These are phyloP conservation scores for Grigorovia humatica DNA, from an alignment of 805 yeast genomes.

Conservation along the genomic window DNA sequence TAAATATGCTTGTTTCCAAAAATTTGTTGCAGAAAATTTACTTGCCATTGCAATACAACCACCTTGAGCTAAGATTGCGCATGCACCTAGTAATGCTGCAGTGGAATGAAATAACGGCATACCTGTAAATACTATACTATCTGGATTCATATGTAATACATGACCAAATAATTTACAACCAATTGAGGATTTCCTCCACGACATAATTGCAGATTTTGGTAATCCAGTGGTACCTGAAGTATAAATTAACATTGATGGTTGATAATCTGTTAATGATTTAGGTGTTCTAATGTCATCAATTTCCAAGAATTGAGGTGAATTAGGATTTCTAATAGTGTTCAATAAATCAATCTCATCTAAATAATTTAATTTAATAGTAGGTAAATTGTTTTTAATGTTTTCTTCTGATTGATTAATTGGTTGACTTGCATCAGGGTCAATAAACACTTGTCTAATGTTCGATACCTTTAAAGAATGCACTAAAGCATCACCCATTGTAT, in stretches of 20 bases:
- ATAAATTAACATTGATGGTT: conserved; percentile 64
- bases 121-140: conserved; percentile 65
- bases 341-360: conserved; percentile 42
- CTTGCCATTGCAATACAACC: conserved; percentile 70
- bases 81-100: conserved; percentile 76
- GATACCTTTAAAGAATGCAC: conserved; percentile 71
- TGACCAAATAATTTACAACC: conserved; percentile 63
- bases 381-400: conserved; percentile 30
- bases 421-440: conserved; percentile 59
- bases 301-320: conserved; percentile 44
- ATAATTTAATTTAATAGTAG: conserved; percentile 37
- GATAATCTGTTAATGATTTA: conserved; percentile 40
- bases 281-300: conserved; percentile 49
- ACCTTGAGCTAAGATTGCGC: conserved; percentile 58
- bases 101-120: conserved; percentile 96
- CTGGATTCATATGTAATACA: conserved; percentile 47
- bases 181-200: conserved; percentile 75
- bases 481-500: conserved; percentile 60
- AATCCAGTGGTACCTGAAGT: conserved; percentile 94
- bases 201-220: conserved; percentile 88
- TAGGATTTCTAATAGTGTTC: conserved; percentile 30
- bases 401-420: conserved; percentile 42
- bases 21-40: conserved; percentile 72
- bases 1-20: conserved; percentile 81
- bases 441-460: conserved; percentile 51